Conservation (phyloP, 1,284 basidiomycete genomes). For the Clitocybe nebularis region DNA sequence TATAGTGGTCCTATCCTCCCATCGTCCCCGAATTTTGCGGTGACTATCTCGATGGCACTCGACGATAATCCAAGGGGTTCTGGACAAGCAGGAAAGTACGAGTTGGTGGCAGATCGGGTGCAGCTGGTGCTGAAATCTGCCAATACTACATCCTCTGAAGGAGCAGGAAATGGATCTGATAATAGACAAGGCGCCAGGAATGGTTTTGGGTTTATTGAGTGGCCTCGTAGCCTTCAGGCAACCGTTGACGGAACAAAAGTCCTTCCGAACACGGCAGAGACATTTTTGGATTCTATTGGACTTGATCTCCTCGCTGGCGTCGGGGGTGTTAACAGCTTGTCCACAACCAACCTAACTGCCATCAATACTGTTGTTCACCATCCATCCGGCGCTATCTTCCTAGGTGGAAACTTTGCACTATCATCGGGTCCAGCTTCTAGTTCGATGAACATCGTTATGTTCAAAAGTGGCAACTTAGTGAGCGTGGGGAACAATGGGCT, state of each 20-base stretch:
- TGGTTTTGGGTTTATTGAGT: conserved; percentile 78
- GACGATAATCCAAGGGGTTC: conserved; percentile 55
- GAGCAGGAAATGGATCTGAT: conserved; percentile 21
- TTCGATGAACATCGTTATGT: conserved; percentile 71
- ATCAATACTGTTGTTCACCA: conserved; percentile 62
- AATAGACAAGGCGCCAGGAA: conserved; percentile 29
- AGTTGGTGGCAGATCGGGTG: conserved; percentile 79
- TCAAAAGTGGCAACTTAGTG: conserved; percentile 55
- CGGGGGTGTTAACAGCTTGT: conserved; percentile 37
- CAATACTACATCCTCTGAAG: conserved; percentile 33
- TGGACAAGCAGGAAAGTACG: conserved; percentile 65
- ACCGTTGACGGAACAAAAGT: conserved; percentile 52
- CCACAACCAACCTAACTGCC: conserved; percentile 33
- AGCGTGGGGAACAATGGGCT: conserved; percentile 61
- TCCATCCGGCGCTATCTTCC: conserved; percentile 60
- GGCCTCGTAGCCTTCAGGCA: conserved; percentile 50
- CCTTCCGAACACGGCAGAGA: conserved; percentile 72
- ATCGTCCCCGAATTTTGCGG: conserved; percentile 66
- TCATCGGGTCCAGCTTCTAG: conserved; percentile 52
- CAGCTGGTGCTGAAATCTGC: conserved; percentile 70
- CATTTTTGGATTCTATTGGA: conserved; percentile 61
- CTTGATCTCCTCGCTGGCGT: conserved; percentile 55
- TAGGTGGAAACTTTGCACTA: conserved; percentile 78
- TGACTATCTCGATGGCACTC: conserved; percentile 71
- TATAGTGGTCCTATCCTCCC: conserved; percentile 84